Evolutionary conservation across 169 alveolate genomes (phyloP).

Genomic region (Plasmodium sp.): DNA sequence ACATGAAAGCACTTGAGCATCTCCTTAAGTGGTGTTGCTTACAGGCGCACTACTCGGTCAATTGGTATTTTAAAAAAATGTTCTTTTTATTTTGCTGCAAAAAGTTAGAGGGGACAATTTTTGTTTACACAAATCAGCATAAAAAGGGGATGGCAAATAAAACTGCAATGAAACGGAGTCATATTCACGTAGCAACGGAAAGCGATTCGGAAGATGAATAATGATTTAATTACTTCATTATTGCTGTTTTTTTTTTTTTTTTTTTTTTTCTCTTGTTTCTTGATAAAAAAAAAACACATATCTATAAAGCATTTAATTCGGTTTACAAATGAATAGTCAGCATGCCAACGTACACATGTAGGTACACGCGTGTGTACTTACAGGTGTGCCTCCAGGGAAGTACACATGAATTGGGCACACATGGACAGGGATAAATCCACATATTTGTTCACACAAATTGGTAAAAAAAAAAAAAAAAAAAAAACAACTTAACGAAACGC

Average conservation of each 20-base stretch:
- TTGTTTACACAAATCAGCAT: neutral
- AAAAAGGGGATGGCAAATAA: neutral
- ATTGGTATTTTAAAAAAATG: neutral
- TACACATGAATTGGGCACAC: neutral
- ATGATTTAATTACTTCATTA: neutral
- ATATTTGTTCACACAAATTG: neutral
- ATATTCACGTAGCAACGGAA: neutral
- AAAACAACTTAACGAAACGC: neutral
- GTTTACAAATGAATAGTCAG: neutral
- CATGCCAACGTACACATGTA: neutral
- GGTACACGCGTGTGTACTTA: constrained; percentile 5
- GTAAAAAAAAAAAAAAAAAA: neutral
- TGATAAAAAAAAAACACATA: neutral
- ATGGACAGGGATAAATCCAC: neutral
- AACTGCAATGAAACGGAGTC: neutral
- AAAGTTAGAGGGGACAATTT: neutral
- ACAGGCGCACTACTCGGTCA: neutral
- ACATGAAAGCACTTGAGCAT: neutral
- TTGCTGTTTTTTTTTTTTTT: neutral
- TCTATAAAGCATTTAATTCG: neutral
- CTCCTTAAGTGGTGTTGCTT: neutral
- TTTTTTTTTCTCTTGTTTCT: neutral
- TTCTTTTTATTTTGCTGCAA: neutral
- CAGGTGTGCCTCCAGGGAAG: neutral
- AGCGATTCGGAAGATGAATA: neutral